Percentiles rank a stretch among this genome's conserved stretches.
Conservation (phyloP, 257 asterid genomes). For the Haberlea rhodopensis region DNA sequence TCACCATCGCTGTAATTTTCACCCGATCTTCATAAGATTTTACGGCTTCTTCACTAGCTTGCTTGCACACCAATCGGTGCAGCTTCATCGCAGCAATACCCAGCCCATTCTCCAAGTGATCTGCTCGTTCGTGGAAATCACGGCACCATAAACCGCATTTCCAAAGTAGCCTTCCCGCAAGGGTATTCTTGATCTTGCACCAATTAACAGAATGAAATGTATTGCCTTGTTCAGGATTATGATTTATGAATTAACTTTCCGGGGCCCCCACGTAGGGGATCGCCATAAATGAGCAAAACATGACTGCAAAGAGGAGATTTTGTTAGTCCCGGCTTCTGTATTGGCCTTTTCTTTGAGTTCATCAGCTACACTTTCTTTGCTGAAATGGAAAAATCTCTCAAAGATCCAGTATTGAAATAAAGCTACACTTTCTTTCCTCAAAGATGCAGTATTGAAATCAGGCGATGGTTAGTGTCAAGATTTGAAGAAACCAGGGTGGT, state of each 20-base stretch:
- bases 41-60: constrained; percentile 16
- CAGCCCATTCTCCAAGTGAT: constrained; percentile 24
- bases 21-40: constrained; percentile 29
- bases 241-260: too few relatives aligned
- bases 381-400: constrained; percentile 35
- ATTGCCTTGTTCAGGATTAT: constrained; percentile 8
- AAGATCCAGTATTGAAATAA: not conserved
- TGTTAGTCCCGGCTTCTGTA: constrained; percentile 22
- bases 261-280: too few relatives aligned
- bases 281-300: constrained; percentile 44
- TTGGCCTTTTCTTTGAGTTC: constrained; percentile 39
- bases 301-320: constrained; percentile 45
- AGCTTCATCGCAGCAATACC: constrained; percentile 35
- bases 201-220: not conserved
- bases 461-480: not conserved
- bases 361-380: constrained; percentile 25
- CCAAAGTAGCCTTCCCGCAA: constrained; percentile 43
- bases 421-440: not conserved
- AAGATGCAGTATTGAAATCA: constrained; percentile 23
- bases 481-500: constrained; percentile 28
- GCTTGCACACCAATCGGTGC: constrained; percentile 24
- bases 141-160: constrained; percentile 14
- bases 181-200: constrained; percentile 38
- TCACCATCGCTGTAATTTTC: constrained; percentile 18
- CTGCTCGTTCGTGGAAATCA: constrained; percentile 1